Percentiles rank a stretch among this genome's conserved stretches.
Evolutionary conservation across 2,329 filamentous ascomycete genomes (phyloP).

Genomic region (Neonectria coccinea): DNA sequence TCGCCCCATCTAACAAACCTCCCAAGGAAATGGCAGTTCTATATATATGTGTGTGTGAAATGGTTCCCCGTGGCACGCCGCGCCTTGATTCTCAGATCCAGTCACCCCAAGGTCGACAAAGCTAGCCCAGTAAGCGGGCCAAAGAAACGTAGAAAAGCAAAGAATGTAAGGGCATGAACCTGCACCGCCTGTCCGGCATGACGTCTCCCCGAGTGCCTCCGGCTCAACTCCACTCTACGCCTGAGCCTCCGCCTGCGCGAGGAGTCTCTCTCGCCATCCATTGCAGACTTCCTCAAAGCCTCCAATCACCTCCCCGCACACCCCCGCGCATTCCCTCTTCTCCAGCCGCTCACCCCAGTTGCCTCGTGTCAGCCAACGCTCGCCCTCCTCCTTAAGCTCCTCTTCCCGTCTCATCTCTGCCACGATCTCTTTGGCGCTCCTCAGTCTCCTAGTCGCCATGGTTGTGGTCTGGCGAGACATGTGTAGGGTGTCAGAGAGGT

Average conservation of each 20-base stretch:
- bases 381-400: slow-evolving; percentile 84
- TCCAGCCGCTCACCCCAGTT: slow-evolving; percentile 84
- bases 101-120: slow-evolving; percentile 25
- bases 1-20: slow-evolving; percentile 35
- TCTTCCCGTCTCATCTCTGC: slow-evolving; percentile 86
- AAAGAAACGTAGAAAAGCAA: slow-evolving; percentile 19
- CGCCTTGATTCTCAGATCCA: slow-evolving; percentile 36
- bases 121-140: slow-evolving; percentile 21
- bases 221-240: slow-evolving; percentile 43
- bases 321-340: slow-evolving; percentile 82
- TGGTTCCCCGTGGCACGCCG: slow-evolving; percentile 31
- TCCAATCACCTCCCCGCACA: slow-evolving; percentile 88
- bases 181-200: slow-evolving; percentile 25
- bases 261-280: slow-evolving; percentile 81
- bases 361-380: slow-evolving; percentile 82
- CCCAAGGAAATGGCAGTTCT: slow-evolving; percentile 40
- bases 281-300: slow-evolving; percentile 94
- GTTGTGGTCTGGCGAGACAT: slow-evolving; percentile 92
- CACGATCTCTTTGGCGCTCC: slow-evolving; percentile 85
- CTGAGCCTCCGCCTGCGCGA: slow-evolving; percentile 70
- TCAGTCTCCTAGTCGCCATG: slow-evolving; percentile 81
- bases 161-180: slow-evolving; percentile 29
- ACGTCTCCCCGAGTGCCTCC: slow-evolving; percentile 13
- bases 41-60: slow-evolving; percentile 34
- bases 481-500: slow-evolving; percentile 90